These are phyloP conservation scores for Cadophora gregata DNA, from an alignment of 2,329 filamentous ascomycete genomes.

Conservation along the genomic window DNA sequence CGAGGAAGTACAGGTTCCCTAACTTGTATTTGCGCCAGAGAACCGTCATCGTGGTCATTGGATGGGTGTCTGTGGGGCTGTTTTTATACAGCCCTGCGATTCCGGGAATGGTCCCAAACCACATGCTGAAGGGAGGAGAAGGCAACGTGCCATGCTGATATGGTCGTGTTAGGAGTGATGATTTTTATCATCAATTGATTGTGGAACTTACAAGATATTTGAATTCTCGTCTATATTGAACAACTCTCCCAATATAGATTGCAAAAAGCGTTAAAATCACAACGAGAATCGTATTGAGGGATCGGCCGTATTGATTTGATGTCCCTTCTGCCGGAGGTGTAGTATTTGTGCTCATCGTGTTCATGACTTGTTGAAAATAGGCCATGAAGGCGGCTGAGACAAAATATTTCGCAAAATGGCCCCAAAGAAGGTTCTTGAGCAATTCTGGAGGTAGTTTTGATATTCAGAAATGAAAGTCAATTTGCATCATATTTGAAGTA, in stretches of 20 bases:
- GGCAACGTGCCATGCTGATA: conserved; percentile 16
- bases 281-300: background rate
- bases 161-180: background rate
- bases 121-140: conserved; percentile 21
- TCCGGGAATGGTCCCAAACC: conserved; percentile 19
- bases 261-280: background rate
- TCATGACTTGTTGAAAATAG: background rate
- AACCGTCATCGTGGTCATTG: conserved; percentile 22
- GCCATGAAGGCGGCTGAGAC: too few species aligned
- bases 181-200: background rate
- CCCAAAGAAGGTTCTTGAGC: too few species aligned
- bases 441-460: too few species aligned
- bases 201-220: background rate
- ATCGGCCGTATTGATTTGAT: background rate
- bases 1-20: conserved; percentile 18
- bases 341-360: background rate
- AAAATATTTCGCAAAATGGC: too few species aligned
- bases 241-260: background rate
- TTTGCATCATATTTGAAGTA: background rate
- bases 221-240: background rate
- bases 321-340: background rate
- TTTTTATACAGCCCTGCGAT: conserved; percentile 15
- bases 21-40: conserved; percentile 21
- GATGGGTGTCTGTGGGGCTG: conserved; percentile 19
- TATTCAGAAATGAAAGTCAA: background rate